Conservation (phyloP, 768 basidiomycete species). For the Paxillus rubicundulus region DNA sequence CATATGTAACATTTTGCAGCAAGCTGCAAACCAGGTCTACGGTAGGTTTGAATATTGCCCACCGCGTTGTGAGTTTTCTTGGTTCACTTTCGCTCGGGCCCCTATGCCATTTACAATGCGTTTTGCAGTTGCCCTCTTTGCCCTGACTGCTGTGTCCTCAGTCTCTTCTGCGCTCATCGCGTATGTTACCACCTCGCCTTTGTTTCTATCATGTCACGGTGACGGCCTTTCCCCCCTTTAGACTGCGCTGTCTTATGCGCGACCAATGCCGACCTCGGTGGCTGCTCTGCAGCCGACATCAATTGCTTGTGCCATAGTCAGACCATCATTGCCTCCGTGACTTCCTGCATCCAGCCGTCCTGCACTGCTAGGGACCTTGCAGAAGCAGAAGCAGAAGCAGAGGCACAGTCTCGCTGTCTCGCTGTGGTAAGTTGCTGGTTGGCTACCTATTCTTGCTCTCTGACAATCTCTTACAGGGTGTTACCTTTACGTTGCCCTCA, state of each 20-base stretch:
- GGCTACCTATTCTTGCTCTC: background rate
- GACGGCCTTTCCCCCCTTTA: slow-evolving; percentile 20
- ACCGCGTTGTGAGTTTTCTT: too few species aligned
- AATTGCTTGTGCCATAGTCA: slow-evolving; percentile 54
- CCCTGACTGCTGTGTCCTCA: slow-evolving; percentile 13
- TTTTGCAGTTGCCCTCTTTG: slow-evolving; percentile 12
- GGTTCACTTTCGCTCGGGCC: too few species aligned
- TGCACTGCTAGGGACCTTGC: slow-evolving; percentile 49
- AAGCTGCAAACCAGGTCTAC: too few species aligned
- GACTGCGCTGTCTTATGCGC: slow-evolving; percentile 56
- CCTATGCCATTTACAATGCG: slow-evolving; percentile 21
- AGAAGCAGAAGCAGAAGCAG: slow-evolving; percentile 40
- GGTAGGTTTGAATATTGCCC: too few species aligned
- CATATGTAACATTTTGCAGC: too few species aligned
- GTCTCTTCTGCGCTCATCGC: slow-evolving; percentile 19
- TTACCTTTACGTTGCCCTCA: slow-evolving; percentile 42
- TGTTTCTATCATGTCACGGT: background rate
- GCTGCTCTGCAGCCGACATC: slow-evolving; percentile 50
- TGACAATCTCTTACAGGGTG: slow-evolving; percentile 39
- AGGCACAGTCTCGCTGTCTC: slow-evolving; percentile 45
- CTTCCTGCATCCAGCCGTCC: slow-evolving; percentile 44
- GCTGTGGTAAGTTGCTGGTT: slow-evolving; percentile 44
- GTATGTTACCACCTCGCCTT: slow-evolving; percentile 9
- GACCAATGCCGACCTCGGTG: slow-evolving; percentile 37
- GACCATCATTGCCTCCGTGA: slow-evolving; percentile 43